Percentiles rank a stretch among this genome's conserved stretches.
phyloP scores from a whole-genome alignment of 1,284 basidiomycete species.

The Cutaneotrichosporon sp. region DNA sequence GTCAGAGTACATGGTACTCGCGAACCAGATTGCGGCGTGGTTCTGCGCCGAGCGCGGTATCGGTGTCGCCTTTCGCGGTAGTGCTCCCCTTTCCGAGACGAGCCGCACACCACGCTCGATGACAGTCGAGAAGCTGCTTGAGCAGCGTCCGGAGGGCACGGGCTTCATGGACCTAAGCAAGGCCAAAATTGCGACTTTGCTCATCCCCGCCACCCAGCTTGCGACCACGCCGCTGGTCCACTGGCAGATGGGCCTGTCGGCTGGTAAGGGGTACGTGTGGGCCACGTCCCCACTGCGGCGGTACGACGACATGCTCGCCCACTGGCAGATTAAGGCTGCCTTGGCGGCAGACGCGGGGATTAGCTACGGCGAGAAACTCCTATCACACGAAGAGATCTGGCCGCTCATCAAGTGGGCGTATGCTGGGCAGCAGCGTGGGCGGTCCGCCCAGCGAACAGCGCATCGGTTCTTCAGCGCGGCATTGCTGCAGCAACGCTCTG shows the following conservation, averaged over 20 bases:
- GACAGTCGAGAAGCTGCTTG: slow-evolving; percentile 10
- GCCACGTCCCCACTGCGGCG: slow-evolving; percentile 84
- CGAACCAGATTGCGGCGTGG: slow-evolving; percentile 68
- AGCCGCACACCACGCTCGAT: neutral
- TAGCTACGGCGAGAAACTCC: slow-evolving; percentile 1
- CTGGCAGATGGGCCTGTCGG: slow-evolving; percentile 62
- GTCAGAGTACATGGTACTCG: slow-evolving; percentile 78
- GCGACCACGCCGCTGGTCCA: slow-evolving; percentile 50
- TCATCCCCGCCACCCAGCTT: neutral
- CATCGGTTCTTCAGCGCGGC: slow-evolving; percentile 30
- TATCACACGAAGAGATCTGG: slow-evolving; percentile 27
- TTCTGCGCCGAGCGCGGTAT: slow-evolving; percentile 63
- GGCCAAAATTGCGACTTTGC: neutral
- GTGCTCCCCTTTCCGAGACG: slow-evolving; percentile 45
- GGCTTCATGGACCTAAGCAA: neutral
- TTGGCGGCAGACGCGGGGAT: slow-evolving; percentile 46
- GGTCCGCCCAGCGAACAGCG: slow-evolving; percentile 16
- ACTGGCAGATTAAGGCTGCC: slow-evolving; percentile 90
- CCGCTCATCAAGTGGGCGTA: slow-evolving; percentile 19
- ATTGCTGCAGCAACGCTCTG: slow-evolving; percentile 11
- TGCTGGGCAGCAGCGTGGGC: slow-evolving; percentile 18
- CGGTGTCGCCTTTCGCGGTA: slow-evolving; percentile 62
- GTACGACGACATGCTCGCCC: slow-evolving; percentile 73
- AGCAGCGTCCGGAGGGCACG: neutral
- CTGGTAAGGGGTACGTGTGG: slow-evolving; percentile 67